Percentiles rank a stretch among this genome's conserved stretches.
Conservation (phyloP, 2,329 filamentous ascomycete species). For the Tricladium varicosporioides region DNA sequence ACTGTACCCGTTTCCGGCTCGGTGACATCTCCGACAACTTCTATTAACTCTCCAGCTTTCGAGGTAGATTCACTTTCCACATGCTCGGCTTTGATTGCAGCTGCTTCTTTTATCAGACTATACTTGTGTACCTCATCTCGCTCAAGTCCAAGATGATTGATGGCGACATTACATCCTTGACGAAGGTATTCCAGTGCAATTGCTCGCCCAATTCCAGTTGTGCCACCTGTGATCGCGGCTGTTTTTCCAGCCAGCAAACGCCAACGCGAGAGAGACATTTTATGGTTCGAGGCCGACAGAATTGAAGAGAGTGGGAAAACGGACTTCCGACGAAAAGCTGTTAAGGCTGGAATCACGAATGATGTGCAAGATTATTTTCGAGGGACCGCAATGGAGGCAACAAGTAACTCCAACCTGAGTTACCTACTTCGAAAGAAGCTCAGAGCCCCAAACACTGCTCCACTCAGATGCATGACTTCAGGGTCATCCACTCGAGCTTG, state of each 20-base stretch:
- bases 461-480: too few species aligned
- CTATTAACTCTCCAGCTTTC: conserved; percentile 55
- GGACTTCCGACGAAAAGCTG: too few species aligned
- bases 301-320: too few species aligned
- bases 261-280: too few species aligned
- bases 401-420: too few species aligned
- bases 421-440: too few species aligned
- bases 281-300: too few species aligned
- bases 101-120: conserved; percentile 55
- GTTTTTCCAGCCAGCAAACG: conserved; percentile 68
- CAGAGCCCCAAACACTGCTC: too few species aligned
- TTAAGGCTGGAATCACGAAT: too few species aligned
- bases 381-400: too few species aligned
- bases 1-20: conserved; percentile 67
- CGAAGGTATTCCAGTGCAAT: conserved; percentile 76
- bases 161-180: conserved; percentile 74
- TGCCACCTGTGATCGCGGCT: conserved; percentile 82
- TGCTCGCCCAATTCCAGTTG: conserved; percentile 82
- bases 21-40: conserved; percentile 75
- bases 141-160: conserved; percentile 71
- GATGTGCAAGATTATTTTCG: too few species aligned
- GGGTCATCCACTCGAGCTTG: too few species aligned
- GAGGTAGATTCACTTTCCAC: conserved; percentile 1
- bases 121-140: conserved; percentile 50
- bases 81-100: conserved; percentile 43